Evolutionary conservation across 352 stramenopile genomes (phyloP), one percentile per base, ranked within the genome.

Genomic region (Pythium coloratum): DNA sequence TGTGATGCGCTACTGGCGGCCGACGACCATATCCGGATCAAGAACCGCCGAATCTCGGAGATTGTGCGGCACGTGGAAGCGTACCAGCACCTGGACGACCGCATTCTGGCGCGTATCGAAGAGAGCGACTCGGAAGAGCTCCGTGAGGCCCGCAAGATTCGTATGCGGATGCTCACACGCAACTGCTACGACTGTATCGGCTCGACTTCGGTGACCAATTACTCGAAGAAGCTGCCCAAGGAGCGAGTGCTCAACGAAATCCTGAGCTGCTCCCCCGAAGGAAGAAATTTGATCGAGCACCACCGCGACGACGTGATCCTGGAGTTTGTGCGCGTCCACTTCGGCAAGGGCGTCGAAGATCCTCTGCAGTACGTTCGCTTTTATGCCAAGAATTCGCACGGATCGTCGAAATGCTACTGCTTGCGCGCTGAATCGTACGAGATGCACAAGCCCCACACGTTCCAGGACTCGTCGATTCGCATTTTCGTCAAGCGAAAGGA

Each of bases 41-140:
- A 90, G 63, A 75, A 75, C 51, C 70, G 68, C 36, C 80, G 76
- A 6, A 82, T 97, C 7, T 91, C 81, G 0, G 81, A 92, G n/a
- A 80, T 90, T 8, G 78, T 89, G 34, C 44, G 71, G 13, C 75
- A 67, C 7, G 87, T 91, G 73, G 77, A 89, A 3, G 87, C 84
- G 0, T 97, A 95, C 59, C 82, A 90, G 68, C 77, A 95, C 30
- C 71, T 97, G 33, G 88, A 92, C 36, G 89, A 97, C 47, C 86
- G 85, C 28, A 66, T 97, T 30, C 62, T 97, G 7, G 63, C 80
- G 12, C 77, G 79, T 30, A 89, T 96, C 42, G 81, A 97, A 73
- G 76, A 83, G 36, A 95, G 82, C 56, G 81, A 91, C 16, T 73
- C 61, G 10, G 57, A 73, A 3, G 72, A 81, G 7, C 55, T 97